Base-by-base conservation (phyloP, 1,284 basidiomycete species). In the Coniferiporia sulphurascens region DNA sequence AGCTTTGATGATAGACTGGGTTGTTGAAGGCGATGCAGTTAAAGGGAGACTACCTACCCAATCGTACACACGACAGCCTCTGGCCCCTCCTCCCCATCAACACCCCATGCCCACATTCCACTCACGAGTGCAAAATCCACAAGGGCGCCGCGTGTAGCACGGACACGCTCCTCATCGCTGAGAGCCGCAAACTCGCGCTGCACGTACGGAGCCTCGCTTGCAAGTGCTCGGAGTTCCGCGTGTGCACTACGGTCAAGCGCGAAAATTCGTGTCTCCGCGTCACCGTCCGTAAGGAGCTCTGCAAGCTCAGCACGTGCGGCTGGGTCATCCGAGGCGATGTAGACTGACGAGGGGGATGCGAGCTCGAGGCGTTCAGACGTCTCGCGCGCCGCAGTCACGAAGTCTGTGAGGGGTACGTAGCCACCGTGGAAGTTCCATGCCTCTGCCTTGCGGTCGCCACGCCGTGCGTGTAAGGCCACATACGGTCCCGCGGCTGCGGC, bases 51-150 rank as follows among this genome's bases (percentile, higher is more conserved):
- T 45, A 72, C 81, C n/a, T 63, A 83, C 85, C 78, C 81, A 22
- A 84, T 70, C 1, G 79, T 79, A 65, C 85, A 87, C 27, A 87
- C 70, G 6, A 76, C 74, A 7, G 81, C 83, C 12, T 76, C 74
- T 1, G 84, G 83, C 21, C 7, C 50, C 9, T 48, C 22, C 17
- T n/a, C 45, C n/a, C 10, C 43, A 15, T 3, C 43, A 5, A 17
- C 73, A 3, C 73, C 69, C 62, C 70, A 72, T 10, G 73, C 70
- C 86, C 86, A 89, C 50, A 83, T 66, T 15, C 84, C 85, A 62
- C 78, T 80, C 17, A 85, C 54, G 65, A 86, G 64, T 15, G 85
- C 85, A 63, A 87, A 78, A 68, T 89, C 86, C 1, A 88, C 81
- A 52, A 89, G 68, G 74, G 84, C 80, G 1, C 86, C 86, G 51